Evolutionary conservation across 768 basidiomycete species (phyloP).

Genomic region (Leccinum truebloodii): DNA sequence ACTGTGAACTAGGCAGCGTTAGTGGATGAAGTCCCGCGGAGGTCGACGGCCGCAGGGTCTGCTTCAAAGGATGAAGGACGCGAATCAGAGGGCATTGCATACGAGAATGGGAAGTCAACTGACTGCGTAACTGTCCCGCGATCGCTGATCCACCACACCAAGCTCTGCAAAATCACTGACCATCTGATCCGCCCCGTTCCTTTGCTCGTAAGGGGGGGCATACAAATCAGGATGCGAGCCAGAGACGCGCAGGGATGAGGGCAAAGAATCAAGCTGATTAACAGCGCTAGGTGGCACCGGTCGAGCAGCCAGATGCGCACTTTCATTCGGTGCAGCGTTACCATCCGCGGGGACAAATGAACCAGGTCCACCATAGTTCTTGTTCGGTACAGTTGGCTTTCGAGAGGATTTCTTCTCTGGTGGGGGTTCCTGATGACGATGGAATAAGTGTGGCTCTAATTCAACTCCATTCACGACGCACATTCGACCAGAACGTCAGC

Average conservation of each 20-base stretch:
- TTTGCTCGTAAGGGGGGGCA: slow-evolving; percentile 69
- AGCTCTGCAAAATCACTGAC: slow-evolving; percentile 68
- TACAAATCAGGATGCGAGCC: slow-evolving; percentile 71
- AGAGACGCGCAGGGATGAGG: slow-evolving; percentile 62
- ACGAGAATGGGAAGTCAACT: slow-evolving; percentile 26
- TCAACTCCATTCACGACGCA: slow-evolving; percentile 37
- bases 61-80: slow-evolving; percentile 32
- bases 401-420: slow-evolving; percentile 66
- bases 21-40: slow-evolving; percentile 36
- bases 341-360: slow-evolving; percentile 62
- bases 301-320: slow-evolving; percentile 10
- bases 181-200: slow-evolving; percentile 51
- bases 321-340: slow-evolving; percentile 27
- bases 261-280: slow-evolving; percentile 50
- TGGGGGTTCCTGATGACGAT: slow-evolving; percentile 60
- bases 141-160: slow-evolving; percentile 48
- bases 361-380: slow-evolving; percentile 78
- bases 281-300: slow-evolving; percentile 30
- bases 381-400: slow-evolving; percentile 51
- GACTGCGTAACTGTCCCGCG: slow-evolving; percentile 63
- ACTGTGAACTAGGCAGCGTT: slow-evolving; percentile 36
- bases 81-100: slow-evolving; percentile 16
- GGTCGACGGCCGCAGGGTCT: slow-evolving; percentile 40
- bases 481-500: slow-evolving; percentile 95
- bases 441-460: slow-evolving; percentile 7